These are phyloP conservation scores for Coelastrella sp. DNA, from an alignment of 139 green algal species.

Conservation along the genomic window DNA sequence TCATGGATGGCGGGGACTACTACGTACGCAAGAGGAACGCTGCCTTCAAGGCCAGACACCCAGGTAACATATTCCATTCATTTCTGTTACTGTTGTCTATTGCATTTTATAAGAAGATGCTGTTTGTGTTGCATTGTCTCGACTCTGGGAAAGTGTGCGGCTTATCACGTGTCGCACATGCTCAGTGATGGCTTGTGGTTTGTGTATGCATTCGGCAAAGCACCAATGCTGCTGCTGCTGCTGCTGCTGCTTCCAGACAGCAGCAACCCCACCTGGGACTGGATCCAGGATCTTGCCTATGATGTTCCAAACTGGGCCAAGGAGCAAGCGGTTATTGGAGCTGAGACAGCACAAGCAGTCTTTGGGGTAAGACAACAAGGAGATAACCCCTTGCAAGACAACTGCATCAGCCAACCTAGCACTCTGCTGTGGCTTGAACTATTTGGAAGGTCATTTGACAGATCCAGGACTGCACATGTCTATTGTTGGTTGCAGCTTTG, in stretches of 20 bases:
- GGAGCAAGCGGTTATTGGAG: conserved; percentile 12
- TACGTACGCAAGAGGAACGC: conserved; percentile 34
- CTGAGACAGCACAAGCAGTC: conserved; percentile 20
- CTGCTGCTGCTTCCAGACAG: conserved; percentile 38
- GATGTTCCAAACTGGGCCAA: conserved; percentile 27
- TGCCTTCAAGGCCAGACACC: conserved; percentile 27
- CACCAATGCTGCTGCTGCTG: not conserved
- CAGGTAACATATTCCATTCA: too few relatives aligned
- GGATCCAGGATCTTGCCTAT: conserved; percentile 8
- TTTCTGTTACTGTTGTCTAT: too few relatives aligned
- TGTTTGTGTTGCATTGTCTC: not conserved
- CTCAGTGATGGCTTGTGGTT: too few relatives aligned
- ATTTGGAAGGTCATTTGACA: too few relatives aligned
- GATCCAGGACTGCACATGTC: too few relatives aligned
- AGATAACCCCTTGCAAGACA: not conserved
- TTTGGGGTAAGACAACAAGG: conserved; percentile 4
- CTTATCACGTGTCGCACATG: too few relatives aligned
- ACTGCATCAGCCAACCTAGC: not conserved
- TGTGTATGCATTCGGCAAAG: not conserved
- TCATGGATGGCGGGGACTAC: conserved; percentile 41
- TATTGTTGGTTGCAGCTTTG: too few relatives aligned
- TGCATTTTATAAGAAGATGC: not conserved
- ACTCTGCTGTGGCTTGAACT: too few relatives aligned
- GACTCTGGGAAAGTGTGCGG: too few relatives aligned
- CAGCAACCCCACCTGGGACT: conserved; percentile 34